Conservation (phyloP, 306 rosid species). For the Malus fusca region DNA sequence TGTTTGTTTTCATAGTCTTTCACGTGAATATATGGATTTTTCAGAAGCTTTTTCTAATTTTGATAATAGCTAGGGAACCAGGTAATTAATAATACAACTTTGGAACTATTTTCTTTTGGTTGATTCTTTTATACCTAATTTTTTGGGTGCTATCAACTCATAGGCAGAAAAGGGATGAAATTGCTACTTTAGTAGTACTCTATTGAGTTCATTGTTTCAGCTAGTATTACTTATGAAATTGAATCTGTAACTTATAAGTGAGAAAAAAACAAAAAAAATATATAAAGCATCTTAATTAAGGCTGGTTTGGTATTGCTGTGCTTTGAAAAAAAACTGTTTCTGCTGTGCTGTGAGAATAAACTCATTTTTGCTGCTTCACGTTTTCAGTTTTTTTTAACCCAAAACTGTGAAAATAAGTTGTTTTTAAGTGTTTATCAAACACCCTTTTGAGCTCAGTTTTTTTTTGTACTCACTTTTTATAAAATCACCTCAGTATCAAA, state of each 20-base stretch:
- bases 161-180: not conserved
- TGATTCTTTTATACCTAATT: not conserved
- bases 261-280: not conserved
- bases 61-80: not conserved
- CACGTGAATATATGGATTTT: not conserved
- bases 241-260: not conserved
- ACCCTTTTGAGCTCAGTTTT: too few relatives aligned
- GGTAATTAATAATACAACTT: not conserved
- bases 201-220: not conserved
- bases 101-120: not conserved
- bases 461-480: too few relatives aligned
- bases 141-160: not conserved
- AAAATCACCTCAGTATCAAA: too few relatives aligned
- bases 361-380: too few relatives aligned
- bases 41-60: not conserved
- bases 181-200: not conserved
- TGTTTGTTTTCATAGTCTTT: not conserved
- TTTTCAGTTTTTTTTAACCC: too few relatives aligned
- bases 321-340: too few relatives aligned
- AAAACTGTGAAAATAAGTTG: too few relatives aligned
- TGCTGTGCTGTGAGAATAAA: too few relatives aligned
- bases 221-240: not conserved
- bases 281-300: not conserved
- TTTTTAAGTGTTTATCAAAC: too few relatives aligned
- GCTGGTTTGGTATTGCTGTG: too few relatives aligned